Evolutionary conservation across 257 asterid genomes (phyloP).

Genomic region (Mentha longifolia): DNA sequence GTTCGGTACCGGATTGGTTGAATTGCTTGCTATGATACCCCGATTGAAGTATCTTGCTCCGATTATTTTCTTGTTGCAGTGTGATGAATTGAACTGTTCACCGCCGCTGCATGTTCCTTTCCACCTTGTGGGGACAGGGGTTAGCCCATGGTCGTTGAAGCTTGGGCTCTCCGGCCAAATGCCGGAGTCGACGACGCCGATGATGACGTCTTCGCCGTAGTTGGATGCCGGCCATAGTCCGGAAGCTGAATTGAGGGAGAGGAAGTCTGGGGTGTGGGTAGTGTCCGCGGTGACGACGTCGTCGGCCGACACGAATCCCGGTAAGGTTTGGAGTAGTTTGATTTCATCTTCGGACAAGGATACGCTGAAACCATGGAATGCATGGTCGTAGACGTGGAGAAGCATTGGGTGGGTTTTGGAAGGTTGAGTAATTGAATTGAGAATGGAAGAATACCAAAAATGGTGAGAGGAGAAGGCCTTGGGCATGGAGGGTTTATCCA

Average conservation of each 20-base stretch:
- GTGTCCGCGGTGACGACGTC: conserved; percentile 24
- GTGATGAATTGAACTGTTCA: conserved; percentile 25
- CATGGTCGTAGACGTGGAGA: too few species aligned
- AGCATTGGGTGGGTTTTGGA: too few species aligned
- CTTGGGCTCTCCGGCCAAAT: conserved; percentile 41
- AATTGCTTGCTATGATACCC: neutral
- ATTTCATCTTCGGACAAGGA: conserved; percentile 9
- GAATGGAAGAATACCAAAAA: conserved; percentile 39
- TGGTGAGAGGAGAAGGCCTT: conserved; percentile 40
- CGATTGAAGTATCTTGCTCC: conserved; percentile 31
- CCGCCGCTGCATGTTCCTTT: conserved; percentile 34
- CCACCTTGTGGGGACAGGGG: conserved; percentile 29
- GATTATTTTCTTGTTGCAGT: conserved; percentile 36
- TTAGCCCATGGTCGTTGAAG: conserved; percentile 27
- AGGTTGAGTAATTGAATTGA: conserved; percentile 21
- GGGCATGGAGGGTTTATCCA: conserved; percentile 45
- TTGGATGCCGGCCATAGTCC: conserved; percentile 30
- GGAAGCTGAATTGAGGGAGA: conserved; percentile 4
- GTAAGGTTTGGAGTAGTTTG: neutral
- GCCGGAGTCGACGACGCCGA: conserved; percentile 33
- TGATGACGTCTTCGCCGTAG: conserved; percentile 35
- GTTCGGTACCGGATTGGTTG: neutral
- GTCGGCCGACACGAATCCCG: conserved; percentile 33
- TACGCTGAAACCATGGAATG: conserved; percentile 38
- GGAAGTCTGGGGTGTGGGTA: conserved; percentile 32